phyloP scores from a whole-genome alignment of 495 filamentous ascomycete genomes.

The Penicillium ucsense region DNA sequence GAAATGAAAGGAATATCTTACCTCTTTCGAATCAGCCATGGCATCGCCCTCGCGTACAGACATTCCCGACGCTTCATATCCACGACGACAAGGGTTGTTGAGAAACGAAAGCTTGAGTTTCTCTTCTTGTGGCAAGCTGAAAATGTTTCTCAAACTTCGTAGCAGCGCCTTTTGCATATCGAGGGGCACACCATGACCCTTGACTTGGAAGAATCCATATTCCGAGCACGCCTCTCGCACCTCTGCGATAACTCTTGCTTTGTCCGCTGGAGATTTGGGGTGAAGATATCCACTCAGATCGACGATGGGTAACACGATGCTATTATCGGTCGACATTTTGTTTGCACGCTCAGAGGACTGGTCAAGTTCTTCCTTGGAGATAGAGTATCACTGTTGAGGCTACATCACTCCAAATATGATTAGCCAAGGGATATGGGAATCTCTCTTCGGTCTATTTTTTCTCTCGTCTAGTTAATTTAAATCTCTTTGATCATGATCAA shows the following conservation, averaged over 20 bases:
- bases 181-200: slow-evolving; percentile 26
- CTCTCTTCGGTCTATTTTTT: too few species aligned
- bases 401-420: too few species aligned
- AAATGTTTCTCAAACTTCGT: slow-evolving; percentile 13
- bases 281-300: not conserved
- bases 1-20: not conserved
- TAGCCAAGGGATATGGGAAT: too few species aligned
- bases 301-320: not conserved
- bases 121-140: slow-evolving; percentile 23
- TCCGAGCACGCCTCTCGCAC: slow-evolving; percentile 20
- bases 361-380: too few species aligned
- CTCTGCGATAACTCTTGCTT: slow-evolving; percentile 15
- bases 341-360: too few species aligned
- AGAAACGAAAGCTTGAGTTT: slow-evolving; percentile 22
- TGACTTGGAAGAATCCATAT: slow-evolving; percentile 32
- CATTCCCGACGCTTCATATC: slow-evolving; percentile 26
- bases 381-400: too few species aligned
- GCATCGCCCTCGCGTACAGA: slow-evolving; percentile 15
- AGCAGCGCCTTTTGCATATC: slow-evolving; percentile 13
- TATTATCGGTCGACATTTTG: not conserved
- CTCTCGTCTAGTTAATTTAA: too few species aligned
- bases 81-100: slow-evolving; percentile 23
- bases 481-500: too few species aligned
- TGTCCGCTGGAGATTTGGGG: not conserved
- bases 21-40: slow-evolving; percentile 32